Conservation (phyloP, 202 grass and related monocot genomes). For the Saccharum hybrid region DNA sequence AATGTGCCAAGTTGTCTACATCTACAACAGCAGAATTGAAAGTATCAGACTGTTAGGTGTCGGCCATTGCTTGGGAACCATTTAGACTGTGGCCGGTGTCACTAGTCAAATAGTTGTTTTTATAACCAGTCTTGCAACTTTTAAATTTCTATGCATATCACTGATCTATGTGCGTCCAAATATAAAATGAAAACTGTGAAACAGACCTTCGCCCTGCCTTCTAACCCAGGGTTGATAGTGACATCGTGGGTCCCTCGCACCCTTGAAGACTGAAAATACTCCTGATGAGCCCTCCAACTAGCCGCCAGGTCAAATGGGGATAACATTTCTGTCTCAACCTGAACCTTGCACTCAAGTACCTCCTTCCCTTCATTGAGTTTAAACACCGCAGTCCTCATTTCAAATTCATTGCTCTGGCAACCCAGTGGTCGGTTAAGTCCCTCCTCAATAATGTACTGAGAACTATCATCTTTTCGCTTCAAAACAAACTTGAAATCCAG, state of each 20-base stretch:
- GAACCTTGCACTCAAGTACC: constrained; percentile 65
- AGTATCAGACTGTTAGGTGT: constrained; percentile 6
- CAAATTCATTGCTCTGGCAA: constrained; percentile 52
- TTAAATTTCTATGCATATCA: background rate
- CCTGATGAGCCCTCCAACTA: constrained; percentile 87
- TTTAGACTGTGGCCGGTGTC: background rate
- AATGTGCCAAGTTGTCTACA: constrained; percentile 9
- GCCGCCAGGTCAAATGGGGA: constrained; percentile 92
- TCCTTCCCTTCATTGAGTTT: constrained; percentile 59
- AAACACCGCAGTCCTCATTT: constrained; percentile 64
- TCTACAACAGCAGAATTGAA: background rate
- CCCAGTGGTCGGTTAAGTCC: constrained; percentile 62
- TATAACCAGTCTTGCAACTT: constrained; percentile 5
- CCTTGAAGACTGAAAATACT: constrained; percentile 68
- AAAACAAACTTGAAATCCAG: constrained; percentile 92
- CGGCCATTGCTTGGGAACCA: constrained; percentile 8
- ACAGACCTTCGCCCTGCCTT: constrained; percentile 66
- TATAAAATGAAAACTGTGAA: constrained; percentile 37
- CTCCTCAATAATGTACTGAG: constrained; percentile 75
- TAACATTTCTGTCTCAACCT: constrained; percentile 68
- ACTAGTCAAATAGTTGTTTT: background rate
- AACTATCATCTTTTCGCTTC: constrained; percentile 56
- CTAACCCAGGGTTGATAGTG: too few relatives aligned
- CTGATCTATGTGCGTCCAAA: background rate
- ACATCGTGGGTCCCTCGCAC: constrained; percentile 75